phyloP scores from a whole-genome alignment of 2,329 filamentous ascomycete species.

The Epichloe bromicola region DNA sequence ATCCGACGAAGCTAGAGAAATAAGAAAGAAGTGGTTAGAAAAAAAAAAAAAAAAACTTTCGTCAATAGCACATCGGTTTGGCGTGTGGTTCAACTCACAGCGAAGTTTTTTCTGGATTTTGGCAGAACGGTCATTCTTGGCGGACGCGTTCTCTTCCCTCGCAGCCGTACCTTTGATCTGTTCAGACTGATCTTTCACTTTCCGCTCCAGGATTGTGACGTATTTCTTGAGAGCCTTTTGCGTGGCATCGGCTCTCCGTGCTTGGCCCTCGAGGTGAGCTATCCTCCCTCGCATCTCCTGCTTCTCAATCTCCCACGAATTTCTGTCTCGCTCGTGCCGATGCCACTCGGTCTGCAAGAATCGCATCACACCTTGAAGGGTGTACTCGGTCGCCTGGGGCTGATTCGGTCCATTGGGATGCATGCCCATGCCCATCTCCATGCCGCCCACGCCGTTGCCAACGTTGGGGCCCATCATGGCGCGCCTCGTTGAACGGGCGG shows the following conservation, averaged over 20 bases:
- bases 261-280: slow-evolving; percentile 82
- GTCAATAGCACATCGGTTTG: neutral
- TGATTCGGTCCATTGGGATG: slow-evolving; percentile 34
- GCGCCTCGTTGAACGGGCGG: slow-evolving; percentile 21
- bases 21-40: neutral
- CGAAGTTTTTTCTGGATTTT: slow-evolving; percentile 44
- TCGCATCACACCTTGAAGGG: slow-evolving; percentile 78
- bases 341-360: slow-evolving; percentile 99
- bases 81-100: slow-evolving; percentile 23
- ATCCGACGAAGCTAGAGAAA: slow-evolving; percentile 27
- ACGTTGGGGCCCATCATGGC: slow-evolving; percentile 29
- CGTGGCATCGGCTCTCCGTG: slow-evolving; percentile 71
- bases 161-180: slow-evolving; percentile 43
- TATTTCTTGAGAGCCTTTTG: slow-evolving; percentile 87
- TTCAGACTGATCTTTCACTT: slow-evolving; percentile 68
- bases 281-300: slow-evolving; percentile 99
- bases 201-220: slow-evolving; percentile 76
- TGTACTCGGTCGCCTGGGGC: slow-evolving; percentile 49
- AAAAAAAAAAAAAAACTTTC: neutral
- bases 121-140: slow-evolving; percentile 38
- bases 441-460: slow-evolving; percentile 32
- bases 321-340: slow-evolving; percentile 90
- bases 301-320: slow-evolving; percentile 97
- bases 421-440: slow-evolving; percentile 35
- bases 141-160: slow-evolving; percentile 26